Conservation (phyloP, 768 basidiomycete species). For the Collybia mongolica region DNA sequence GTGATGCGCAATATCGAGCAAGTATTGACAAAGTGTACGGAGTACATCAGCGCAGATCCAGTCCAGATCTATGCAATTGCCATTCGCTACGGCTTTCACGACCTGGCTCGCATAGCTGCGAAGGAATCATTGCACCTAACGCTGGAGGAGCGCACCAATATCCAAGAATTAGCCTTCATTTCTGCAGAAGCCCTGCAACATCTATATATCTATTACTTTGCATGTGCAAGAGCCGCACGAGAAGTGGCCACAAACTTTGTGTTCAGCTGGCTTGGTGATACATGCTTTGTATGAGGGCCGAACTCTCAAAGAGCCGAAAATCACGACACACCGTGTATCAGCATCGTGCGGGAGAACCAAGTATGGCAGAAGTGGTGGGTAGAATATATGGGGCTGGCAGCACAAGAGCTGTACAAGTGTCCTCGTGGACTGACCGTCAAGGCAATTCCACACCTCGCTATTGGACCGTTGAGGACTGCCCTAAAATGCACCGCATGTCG, state of each 20-base stretch:
- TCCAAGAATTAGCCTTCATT: conserved; percentile 35
- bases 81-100: conserved; percentile 30
- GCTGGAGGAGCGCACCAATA: conserved; percentile 29
- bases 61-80: conserved; percentile 39
- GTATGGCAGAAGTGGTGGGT: conserved; percentile 8
- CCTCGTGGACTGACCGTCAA: conserved; percentile 7
- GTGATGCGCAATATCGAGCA: conserved; percentile 25
- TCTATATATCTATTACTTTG: conserved; percentile 12
- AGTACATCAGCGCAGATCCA: conserved; percentile 26
- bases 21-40: conserved; percentile 19
- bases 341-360: too few species aligned
- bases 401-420: conserved; percentile 7
- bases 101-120: conserved; percentile 32
- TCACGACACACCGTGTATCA: too few species aligned
- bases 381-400: conserved; percentile 8
- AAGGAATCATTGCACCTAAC: conserved; percentile 31
- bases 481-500: too few species aligned
- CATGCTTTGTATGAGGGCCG: conserved; percentile 9
- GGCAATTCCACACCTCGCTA: not conserved
- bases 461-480: not conserved
- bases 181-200: conserved; percentile 31
- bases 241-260: conserved; percentile 5
- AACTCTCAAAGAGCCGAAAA: not conserved
- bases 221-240: conserved; percentile 7
- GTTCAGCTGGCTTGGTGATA: conserved; percentile 15